Base-by-base conservation (phyloP, 352 stramenopile genomes). In the Globisporangium cederbergense region DNA sequence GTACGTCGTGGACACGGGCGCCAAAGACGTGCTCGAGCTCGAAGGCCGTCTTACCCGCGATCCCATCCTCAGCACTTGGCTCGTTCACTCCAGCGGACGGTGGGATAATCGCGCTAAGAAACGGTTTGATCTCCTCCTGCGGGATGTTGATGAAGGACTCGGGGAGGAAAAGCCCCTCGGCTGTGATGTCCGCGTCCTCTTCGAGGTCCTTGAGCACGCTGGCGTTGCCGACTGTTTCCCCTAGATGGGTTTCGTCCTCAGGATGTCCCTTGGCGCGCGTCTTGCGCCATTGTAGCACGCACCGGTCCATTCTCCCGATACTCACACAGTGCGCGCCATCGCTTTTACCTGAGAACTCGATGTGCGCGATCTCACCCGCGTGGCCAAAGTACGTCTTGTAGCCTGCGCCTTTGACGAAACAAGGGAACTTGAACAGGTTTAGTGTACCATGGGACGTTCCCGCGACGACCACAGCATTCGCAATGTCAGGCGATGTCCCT, bases 21-120 rank as follows among this genome's bases (percentile, higher is more conserved):
- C 85, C 83, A 54, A 92, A 93, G 3, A 82, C 77, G 32, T 90
- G 77, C 38, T 93, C 83, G 20, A 93, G 57, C 62, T 88, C 75
- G 49, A 93, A 86, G 7, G 18, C 13, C 25, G 73, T 49, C 5
- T 71, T 72, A 5, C 51, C 58, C 10, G 75, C 76, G 1, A 70
- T 70, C 11, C 79, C 79, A 0, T 91, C 75, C 2, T 42, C 58
- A 9, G 78, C 67, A 2, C 25, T 75, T 10, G 79, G 77, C 50
- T 90, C 80, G 0, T 60, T 55, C 0, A 63, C 30, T 0, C 78
- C 72, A 20, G 65, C 25, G 0, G 77, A 81, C 9, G 85, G 85
- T 3, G 81, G 76, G 54, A 90, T 70, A 32, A 91, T 79, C 18
- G 77, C 70, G 14, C 79, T 91, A 43, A 92, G 25, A 64, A 78